phyloP scores from a whole-genome alignment of 2,329 filamentous ascomycete genomes.

The Mycosphaerella sp. region DNA sequence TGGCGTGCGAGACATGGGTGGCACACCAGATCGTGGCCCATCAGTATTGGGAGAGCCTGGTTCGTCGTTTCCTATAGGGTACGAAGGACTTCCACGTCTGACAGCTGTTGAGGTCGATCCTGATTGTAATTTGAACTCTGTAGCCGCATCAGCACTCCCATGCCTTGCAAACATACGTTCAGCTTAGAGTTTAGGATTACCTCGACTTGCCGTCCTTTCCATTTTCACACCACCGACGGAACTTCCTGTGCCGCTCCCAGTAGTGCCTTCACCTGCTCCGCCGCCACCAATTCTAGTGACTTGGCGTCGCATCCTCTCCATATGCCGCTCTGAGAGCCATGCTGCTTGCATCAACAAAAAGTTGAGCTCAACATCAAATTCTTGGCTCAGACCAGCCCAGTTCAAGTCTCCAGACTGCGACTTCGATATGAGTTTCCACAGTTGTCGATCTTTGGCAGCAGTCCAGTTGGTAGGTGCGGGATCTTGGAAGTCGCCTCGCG shows the following conservation, averaged over 20 bases:
- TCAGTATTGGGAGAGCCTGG: constrained; percentile 6
- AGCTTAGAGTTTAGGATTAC: constrained; percentile 20
- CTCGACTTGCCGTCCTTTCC: constrained; percentile 48
- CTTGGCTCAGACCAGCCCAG: constrained; percentile 49
- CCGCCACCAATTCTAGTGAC: constrained; percentile 58
- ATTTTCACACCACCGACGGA: constrained; percentile 42
- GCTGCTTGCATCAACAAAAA: constrained; percentile 91
- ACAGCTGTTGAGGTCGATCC: constrained; percentile 7
- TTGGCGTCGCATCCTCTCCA: constrained; percentile 83
- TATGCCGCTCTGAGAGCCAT: constrained; percentile 86
- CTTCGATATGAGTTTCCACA: constrained; percentile 87
- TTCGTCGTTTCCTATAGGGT: not conserved
- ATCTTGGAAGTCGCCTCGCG: constrained; percentile 80
- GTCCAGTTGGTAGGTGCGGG: constrained; percentile 88
- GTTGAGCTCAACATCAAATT: constrained; percentile 77
- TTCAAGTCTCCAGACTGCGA: constrained; percentile 64
- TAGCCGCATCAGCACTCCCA: not conserved
- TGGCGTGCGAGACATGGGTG: constrained; percentile 40
- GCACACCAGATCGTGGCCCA: constrained; percentile 1
- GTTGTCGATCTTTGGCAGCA: constrained; percentile 71
- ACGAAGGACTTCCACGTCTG: constrained; percentile 12
- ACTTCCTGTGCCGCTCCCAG: constrained; percentile 41
- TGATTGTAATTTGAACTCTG: constrained; percentile 17
- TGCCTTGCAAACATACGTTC: not conserved
- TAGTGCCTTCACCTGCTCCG: constrained; percentile 14